These are phyloP conservation scores for Exophiala oligosperma DNA, from an alignment of 2,329 filamentous ascomycete species.

Conservation along the genomic window DNA sequence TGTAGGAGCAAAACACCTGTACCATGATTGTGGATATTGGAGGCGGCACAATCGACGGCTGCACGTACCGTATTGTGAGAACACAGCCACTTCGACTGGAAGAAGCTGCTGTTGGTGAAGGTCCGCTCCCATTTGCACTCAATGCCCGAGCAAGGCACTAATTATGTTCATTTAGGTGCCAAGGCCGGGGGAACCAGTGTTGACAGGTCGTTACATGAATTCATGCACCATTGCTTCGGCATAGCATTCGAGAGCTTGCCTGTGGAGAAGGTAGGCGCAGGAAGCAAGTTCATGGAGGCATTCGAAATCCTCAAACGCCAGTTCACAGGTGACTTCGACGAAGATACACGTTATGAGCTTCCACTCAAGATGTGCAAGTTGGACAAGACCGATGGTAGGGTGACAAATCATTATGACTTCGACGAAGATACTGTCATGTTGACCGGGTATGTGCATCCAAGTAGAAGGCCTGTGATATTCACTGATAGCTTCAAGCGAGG, in stretches of 20 bases:
- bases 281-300: slow-evolving; percentile 37
- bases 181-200: slow-evolving; percentile 38
- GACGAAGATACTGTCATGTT: slow-evolving; percentile 7
- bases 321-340: slow-evolving; percentile 27
- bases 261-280: slow-evolving; percentile 30
- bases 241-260: slow-evolving; percentile 31
- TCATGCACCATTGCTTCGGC: slow-evolving; percentile 34
- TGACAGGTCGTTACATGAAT: slow-evolving; percentile 36
- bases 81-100: slow-evolving; percentile 10
- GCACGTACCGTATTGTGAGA: slow-evolving; percentile 4
- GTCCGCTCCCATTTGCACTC: background rate
- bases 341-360: background rate
- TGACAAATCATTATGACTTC: slow-evolving; percentile 5
- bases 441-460: background rate
- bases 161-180: slow-evolving; percentile 24
- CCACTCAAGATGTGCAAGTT: slow-evolving; percentile 1
- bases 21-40: slow-evolving; percentile 25
- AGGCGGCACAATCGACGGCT: slow-evolving; percentile 26
- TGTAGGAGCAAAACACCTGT: background rate
- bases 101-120: slow-evolving; percentile 11
- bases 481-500: slow-evolving; percentile 4
- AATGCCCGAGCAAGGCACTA: background rate
- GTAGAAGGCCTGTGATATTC: no score
- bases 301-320: slow-evolving; percentile 36
- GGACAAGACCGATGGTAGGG: background rate